A percentile compares a stretch with the other conserved stretches of the same genome.
Evolutionary conservation across 2,329 filamentous ascomycete genomes (phyloP).

Genomic region (Dactylonectria macrodidyma): DNA sequence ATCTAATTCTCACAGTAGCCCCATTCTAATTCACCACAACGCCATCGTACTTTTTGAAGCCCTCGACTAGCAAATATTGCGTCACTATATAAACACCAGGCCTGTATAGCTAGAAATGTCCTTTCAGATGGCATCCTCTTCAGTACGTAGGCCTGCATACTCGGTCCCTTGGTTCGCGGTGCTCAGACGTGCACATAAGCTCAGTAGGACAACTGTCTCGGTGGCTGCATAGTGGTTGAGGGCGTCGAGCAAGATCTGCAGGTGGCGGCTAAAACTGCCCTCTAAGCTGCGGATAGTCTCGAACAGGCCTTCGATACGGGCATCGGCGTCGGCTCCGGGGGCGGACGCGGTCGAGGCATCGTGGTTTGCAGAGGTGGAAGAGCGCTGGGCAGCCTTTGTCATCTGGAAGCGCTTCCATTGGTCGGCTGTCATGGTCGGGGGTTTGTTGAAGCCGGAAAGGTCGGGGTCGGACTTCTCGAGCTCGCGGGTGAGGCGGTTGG

Average conservation of each 20-base stretch:
- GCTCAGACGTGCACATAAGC: constrained; percentile 86
- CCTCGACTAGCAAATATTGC: constrained; percentile 7
- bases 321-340: constrained; percentile 52
- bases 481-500: constrained; percentile 86
- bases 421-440: constrained; percentile 71
- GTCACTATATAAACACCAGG: not conserved
- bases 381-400: constrained; percentile 59
- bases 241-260: constrained; percentile 94
- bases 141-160: constrained; percentile 71
- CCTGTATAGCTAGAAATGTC: not conserved
- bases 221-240: constrained; percentile 98
- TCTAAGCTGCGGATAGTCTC: constrained; percentile 95
- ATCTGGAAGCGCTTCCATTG: constrained; percentile 73
- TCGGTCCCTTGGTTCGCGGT: constrained; percentile 85
- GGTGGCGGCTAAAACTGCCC: constrained; percentile 89
- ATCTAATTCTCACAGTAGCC: constrained; percentile 42
- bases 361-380: constrained; percentile 49
- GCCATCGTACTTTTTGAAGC: constrained; percentile 30
- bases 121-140: constrained; percentile 63
- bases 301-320: constrained; percentile 81
- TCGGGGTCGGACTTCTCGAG: constrained; percentile 89
- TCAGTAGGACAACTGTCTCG: constrained; percentile 94
- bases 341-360: constrained; percentile 55
- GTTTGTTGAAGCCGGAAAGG: constrained; percentile 73
- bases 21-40: constrained; percentile 40